These are phyloP conservation scores for Hericium erinaceus DNA, from an alignment of 768 basidiomycete genomes.

Conservation along the genomic window DNA sequence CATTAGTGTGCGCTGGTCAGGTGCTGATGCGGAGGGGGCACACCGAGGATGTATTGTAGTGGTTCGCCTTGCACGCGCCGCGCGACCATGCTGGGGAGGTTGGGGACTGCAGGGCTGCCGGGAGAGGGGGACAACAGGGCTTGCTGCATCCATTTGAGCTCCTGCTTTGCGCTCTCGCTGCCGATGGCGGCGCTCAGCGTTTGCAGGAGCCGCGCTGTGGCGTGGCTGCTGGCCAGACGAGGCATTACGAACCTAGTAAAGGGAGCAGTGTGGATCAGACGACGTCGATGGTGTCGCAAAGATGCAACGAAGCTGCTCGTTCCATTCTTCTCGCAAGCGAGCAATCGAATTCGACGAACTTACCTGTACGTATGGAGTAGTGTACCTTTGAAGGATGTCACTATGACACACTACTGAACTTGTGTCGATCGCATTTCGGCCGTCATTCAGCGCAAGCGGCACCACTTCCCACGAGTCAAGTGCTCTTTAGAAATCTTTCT, in stretches of 20 bases:
- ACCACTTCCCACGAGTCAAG: too few relatives aligned
- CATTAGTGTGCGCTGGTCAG: neutral
- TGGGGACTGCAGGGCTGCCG: slow-evolving; percentile 17
- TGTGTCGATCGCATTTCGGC: too few relatives aligned
- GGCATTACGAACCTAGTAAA: neutral
- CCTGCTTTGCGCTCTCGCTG: slow-evolving; percentile 25
- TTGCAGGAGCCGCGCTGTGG: slow-evolving; percentile 12
- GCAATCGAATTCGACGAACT: too few relatives aligned
- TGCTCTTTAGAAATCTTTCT: too few relatives aligned
- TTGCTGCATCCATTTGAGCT: slow-evolving; percentile 42
- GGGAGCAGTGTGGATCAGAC: too few relatives aligned
- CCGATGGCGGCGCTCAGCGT: slow-evolving; percentile 28
- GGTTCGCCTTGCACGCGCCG: slow-evolving; percentile 67
- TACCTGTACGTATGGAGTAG: too few relatives aligned
- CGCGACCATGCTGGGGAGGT: slow-evolving; percentile 38
- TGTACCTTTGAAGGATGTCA: too few relatives aligned
- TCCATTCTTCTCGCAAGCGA: too few relatives aligned
- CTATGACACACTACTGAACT: too few relatives aligned
- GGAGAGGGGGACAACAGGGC: slow-evolving; percentile 11
- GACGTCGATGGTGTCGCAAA: too few relatives aligned
- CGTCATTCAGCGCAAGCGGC: too few relatives aligned
- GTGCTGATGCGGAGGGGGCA: slow-evolving; percentile 12
- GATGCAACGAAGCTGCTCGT: too few relatives aligned
- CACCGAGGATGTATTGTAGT: slow-evolving; percentile 86
- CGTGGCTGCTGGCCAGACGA: neutral